These are phyloP conservation scores for Borealophlyctis nickersoniae DNA, from an alignment of 192 early-diverging fungal genomes.

Conservation along the genomic window DNA sequence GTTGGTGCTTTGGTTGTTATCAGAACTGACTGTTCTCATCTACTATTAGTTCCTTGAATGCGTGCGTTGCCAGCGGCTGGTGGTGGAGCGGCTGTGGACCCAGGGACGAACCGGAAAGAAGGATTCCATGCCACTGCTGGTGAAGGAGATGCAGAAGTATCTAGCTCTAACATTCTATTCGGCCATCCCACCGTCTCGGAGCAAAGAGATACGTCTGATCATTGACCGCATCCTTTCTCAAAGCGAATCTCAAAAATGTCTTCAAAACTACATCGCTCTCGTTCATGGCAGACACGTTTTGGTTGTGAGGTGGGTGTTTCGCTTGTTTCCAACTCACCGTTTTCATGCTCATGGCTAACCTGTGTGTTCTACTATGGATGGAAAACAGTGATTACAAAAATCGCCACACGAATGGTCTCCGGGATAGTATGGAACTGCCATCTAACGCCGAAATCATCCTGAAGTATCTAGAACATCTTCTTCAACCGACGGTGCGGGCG, in stretches of 20 bases:
- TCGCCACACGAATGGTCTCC: not conserved
- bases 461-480: slow-evolving; percentile 10
- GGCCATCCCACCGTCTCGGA: slow-evolving; percentile 2
- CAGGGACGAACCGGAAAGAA: not conserved
- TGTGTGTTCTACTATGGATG: too few species aligned
- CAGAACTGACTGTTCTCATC: not conserved
- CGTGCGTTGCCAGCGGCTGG: slow-evolving; percentile 6
- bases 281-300: slow-evolving; percentile 4
- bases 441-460: slow-evolving; percentile 7
- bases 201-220: slow-evolving; percentile 8
- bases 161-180: slow-evolving; percentile 14
- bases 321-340: too few species aligned
- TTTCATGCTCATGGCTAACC: too few species aligned
- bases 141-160: slow-evolving; percentile 2
- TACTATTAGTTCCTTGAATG: slow-evolving; percentile 7
- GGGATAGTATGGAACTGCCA: slow-evolving; percentile 12
- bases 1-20: not conserved
- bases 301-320: slow-evolving; percentile 18
- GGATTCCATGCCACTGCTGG: not conserved
- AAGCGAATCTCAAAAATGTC: slow-evolving; percentile 3
- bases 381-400: slow-evolving; percentile 21
- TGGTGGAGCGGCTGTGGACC: slow-evolving; percentile 5
- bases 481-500: slow-evolving; percentile 5
- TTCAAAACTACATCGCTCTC: slow-evolving; percentile 6
- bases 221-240: slow-evolving; percentile 7